Percentiles rank a stretch among this genome's conserved stretches.
These are phyloP conservation scores for Xylaria sp. DNA, from an alignment of 2,329 filamentous ascomycete species.

Conservation along the genomic window DNA sequence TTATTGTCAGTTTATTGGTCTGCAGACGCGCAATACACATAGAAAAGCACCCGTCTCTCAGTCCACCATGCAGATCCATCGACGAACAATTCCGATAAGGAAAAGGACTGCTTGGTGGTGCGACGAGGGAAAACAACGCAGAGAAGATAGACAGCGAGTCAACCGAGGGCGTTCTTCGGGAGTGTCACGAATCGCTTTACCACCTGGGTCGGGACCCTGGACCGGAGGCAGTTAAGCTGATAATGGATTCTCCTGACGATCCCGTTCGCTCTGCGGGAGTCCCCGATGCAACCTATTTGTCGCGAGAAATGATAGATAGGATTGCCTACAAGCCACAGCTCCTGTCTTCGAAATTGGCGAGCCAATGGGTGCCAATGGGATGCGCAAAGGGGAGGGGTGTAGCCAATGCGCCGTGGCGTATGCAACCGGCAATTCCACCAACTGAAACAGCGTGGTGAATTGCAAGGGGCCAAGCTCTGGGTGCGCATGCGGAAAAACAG, in stretches of 20 bases:
- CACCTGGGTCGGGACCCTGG: constrained; percentile 2
- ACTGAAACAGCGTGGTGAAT: constrained; percentile 1
- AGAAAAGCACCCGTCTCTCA: constrained; percentile 8
- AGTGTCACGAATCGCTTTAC: constrained; percentile 21
- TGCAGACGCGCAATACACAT: constrained; percentile 19
- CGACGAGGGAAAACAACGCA: neutral
- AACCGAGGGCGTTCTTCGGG: constrained; percentile 13
- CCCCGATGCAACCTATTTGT: constrained; percentile 28
- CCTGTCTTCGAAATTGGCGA: constrained; percentile 14
- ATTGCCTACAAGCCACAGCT: constrained; percentile 21
- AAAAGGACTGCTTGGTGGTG: constrained; percentile 14
- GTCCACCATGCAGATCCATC: constrained; percentile 22
- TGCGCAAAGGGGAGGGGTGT: neutral
- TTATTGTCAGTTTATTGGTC: constrained; percentile 29
- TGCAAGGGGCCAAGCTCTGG: constrained; percentile 27
- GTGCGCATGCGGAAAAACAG: constrained; percentile 31
- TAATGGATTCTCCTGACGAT: constrained; percentile 23
- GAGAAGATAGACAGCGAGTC: constrained; percentile 10
- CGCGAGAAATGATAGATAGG: constrained; percentile 18
- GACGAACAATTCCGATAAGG: neutral
- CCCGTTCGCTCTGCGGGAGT: constrained; percentile 32
- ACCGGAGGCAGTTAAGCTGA: constrained; percentile 10
- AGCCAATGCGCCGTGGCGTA: constrained; percentile 29
- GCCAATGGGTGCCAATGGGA: constrained; percentile 20
- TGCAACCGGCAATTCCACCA: constrained; percentile 9